Conservation (phyloP, 345 rosid genomes). For the Crucihimalaya himalaica region DNA sequence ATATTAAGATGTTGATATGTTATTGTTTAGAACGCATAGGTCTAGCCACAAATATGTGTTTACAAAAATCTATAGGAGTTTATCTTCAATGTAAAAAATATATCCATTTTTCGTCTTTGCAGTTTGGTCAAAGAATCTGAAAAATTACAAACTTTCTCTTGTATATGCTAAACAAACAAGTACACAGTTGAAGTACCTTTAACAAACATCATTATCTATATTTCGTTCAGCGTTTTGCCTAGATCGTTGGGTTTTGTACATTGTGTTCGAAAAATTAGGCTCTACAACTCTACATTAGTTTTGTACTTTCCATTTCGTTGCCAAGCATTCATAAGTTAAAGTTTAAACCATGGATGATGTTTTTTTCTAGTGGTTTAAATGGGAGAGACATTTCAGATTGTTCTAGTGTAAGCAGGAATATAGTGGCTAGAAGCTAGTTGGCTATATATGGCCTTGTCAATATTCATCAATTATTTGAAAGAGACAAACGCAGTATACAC, state of each 20-base stretch:
- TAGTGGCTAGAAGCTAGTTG: conserved; percentile 6
- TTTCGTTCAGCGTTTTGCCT: too few species aligned
- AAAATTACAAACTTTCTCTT: not conserved
- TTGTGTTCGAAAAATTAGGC: not conserved
- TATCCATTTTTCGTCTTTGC: too few species aligned
- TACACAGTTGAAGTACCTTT: too few species aligned
- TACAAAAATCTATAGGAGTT: too few species aligned
- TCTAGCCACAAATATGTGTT: too few species aligned
- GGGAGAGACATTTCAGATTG: conserved; percentile 11
- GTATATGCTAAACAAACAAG: too few species aligned
- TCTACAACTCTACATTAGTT: not conserved
- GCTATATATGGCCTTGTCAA: conserved; percentile 31
- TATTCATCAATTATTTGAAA: conserved; percentile 37
- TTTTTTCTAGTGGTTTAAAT: not conserved
- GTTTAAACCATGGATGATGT: not conserved
- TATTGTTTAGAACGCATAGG: too few species aligned
- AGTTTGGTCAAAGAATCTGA: not conserved
- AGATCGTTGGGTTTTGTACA: too few species aligned
- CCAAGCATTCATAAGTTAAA: not conserved
- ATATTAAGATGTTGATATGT: too few species aligned
- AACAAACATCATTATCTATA: too few species aligned
- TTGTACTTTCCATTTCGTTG: not conserved
- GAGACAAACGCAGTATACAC: conserved; percentile 25
- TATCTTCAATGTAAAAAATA: too few species aligned
- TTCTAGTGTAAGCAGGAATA: conserved; percentile 29